Base-by-base conservation (phyloP, 352 stramenopile genomes). In the Pythium phragmiticola region DNA sequence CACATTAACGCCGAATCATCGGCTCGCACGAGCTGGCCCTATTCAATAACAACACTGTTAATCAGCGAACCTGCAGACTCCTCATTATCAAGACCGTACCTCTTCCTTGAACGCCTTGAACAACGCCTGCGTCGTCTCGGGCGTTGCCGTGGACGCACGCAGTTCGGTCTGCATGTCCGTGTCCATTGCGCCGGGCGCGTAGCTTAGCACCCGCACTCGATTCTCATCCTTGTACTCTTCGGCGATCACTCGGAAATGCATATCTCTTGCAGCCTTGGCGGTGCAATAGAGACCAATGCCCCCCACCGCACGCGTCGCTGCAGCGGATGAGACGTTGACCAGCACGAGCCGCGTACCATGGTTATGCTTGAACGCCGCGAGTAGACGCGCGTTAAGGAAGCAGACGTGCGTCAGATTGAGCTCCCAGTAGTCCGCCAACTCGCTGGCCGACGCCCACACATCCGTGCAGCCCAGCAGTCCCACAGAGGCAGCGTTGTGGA, bases 181-280 rank as follows among this genome's bases (percentile, higher is more conserved):
- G 61, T 96, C 78, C 81, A 97, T 90, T 0, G 88, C 81, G 23
- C 89, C 89, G 0, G 89, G 89, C 43, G 87, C 88, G 57, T 97
- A 97, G 72, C 82, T 92, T 16, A 97, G 71, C 37, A 90, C 75
- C 14, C 75, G 77, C 17, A 90, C 62, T 67, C 75, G 2, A 48
- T 60, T 11, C 1, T 8, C 0, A 3, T 37, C 65, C 53, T 92
- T 57, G 16, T 11, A 77, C 65, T 94, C 87, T 30, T 73, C 57
- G 2, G 80, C 88, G 23, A 95, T 59, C 43, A 92, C 83, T 50
- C 71, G 64, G 54, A 83, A 74, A 53, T 94, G 89, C 89, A 97
- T 97, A 63, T 97, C 88, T n/a, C 87, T 74, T 30, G 87, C 89
- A 14, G 87, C 80, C 59, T 97, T 97, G 47, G 82, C 79, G 6